Conservation (phyloP, 768 basidiomycete genomes). For the Russula dissimulans region DNA sequence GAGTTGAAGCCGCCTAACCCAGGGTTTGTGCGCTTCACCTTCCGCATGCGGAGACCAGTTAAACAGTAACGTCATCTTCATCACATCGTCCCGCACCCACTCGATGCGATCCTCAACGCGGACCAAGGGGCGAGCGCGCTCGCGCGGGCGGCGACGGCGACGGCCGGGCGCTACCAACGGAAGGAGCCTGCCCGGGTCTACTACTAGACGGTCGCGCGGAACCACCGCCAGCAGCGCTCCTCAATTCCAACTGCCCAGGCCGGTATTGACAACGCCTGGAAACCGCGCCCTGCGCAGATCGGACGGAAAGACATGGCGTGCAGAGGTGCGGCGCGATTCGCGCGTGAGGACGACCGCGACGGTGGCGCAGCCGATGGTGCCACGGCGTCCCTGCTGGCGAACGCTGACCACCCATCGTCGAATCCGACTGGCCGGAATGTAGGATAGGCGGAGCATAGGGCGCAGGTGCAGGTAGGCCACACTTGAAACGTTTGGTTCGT, state of each 20-base stretch:
- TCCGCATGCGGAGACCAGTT: constrained; percentile 10
- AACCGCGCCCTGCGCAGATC: neutral
- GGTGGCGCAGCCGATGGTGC: neutral
- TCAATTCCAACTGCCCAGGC: neutral
- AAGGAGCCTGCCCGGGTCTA: neutral
- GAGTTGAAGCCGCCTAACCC: neutral
- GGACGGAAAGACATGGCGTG: neutral
- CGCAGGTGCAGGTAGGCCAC: neutral
- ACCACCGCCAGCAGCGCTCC: neutral
- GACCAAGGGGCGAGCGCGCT: neutral
- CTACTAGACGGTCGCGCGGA: neutral
- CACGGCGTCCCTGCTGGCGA: neutral
- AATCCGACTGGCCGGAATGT: neutral
- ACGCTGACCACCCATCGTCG: neutral
- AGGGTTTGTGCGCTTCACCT: neutral
- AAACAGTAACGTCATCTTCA: constrained; percentile 5
- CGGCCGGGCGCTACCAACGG: no score
- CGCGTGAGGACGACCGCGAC: neutral
- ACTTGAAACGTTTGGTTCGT: neutral
- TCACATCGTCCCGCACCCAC: neutral
- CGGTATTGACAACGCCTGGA: neutral
- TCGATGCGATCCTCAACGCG: constrained; percentile 1
- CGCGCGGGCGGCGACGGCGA: neutral
- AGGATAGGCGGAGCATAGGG: neutral
- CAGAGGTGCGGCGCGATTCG: neutral